Percentiles rank a stretch among this genome's conserved stretches.
Evolutionary conservation across 176 grass and related monocot genomes (phyloP).

Genomic region (Oryza rufipogon): DNA sequence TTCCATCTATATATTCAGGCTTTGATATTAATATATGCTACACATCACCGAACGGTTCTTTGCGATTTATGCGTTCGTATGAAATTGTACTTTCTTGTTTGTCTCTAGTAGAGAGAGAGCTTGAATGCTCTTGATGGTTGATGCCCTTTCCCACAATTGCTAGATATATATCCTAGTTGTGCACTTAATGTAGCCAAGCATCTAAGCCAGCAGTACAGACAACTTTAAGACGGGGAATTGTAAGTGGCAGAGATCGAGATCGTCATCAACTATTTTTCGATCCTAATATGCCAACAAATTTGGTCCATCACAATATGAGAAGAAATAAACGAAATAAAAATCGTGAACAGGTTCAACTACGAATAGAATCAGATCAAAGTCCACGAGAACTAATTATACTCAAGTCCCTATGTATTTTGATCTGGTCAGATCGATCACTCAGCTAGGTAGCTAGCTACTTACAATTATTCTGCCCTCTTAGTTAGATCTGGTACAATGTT

Average conservation of each 20-base stretch:
- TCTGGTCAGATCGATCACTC: no score
- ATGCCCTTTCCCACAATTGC: constrained; percentile 37
- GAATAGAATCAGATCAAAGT: neutral
- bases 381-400: no score
- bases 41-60: constrained; percentile 33
- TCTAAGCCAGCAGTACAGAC: constrained; percentile 23
- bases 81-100: constrained; percentile 47
- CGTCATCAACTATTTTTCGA: neutral
- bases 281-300: neutral
- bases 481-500: neutral
- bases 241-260: neutral
- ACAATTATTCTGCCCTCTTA: neutral
- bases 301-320: neutral
- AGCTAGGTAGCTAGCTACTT: neutral
- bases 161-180: constrained; percentile 28
- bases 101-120: constrained; percentile 32
- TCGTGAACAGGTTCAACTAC: neutral
- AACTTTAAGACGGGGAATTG: constrained; percentile 1
- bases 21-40: constrained; percentile 39
- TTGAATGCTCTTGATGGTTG: neutral
- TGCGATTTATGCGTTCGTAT: constrained; percentile 45
- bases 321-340: neutral
- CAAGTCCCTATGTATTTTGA: neutral
- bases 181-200: constrained; percentile 34
- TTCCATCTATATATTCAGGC: constrained; percentile 39